Conservation (phyloP, 2,329 filamentous ascomycete species). For the Thielaviopsis musarum region DNA sequence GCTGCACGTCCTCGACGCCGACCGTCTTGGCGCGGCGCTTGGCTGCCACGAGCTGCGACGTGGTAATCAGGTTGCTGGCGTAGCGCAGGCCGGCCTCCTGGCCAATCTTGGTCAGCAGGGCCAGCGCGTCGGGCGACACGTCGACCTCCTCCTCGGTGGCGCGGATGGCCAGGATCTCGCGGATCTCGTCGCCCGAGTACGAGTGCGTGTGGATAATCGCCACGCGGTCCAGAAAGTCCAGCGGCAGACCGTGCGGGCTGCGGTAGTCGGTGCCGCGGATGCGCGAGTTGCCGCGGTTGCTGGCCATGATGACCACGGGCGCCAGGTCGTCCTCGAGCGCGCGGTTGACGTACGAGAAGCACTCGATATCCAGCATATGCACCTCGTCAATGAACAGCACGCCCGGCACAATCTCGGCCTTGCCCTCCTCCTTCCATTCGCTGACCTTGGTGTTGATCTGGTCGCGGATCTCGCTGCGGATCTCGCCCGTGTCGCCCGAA, state of each 20-base stretch:
- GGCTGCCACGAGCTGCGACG: slow-evolving; percentile 69
- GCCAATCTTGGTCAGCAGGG: slow-evolving; percentile 87
- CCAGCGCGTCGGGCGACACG: slow-evolving; percentile 72
- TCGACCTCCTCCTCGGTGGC: slow-evolving; percentile 95
- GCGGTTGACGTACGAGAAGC: slow-evolving; percentile 96
- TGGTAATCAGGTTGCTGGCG: slow-evolving; percentile 95
- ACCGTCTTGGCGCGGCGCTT: slow-evolving; percentile 80
- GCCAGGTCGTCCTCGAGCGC: slow-evolving; percentile 88
- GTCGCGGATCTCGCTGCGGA: slow-evolving; percentile 88
- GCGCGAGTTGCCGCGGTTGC: slow-evolving; percentile 79
- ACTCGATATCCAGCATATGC: slow-evolving; percentile 99
- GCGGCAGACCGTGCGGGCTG: slow-evolving; percentile 80
- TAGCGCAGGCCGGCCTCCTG: slow-evolving; percentile 84
- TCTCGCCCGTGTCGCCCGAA: slow-evolving; percentile 95
- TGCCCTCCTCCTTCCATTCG: slow-evolving; percentile 99
- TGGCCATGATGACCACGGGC: slow-evolving; percentile 98
- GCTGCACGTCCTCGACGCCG: slow-evolving; percentile 72
- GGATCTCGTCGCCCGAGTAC: slow-evolving; percentile 71
- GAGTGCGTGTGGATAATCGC: slow-evolving; percentile 89
- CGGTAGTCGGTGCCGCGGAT: slow-evolving; percentile 90
- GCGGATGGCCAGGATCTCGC: slow-evolving; percentile 80
- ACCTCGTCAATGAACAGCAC: slow-evolving; percentile 98
- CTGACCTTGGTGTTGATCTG: slow-evolving; percentile 99
- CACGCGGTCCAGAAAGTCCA: slow-evolving; percentile 90
- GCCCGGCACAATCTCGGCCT: slow-evolving; percentile 92